Evolutionary conservation across 768 basidiomycete species (phyloP), one percentile per base, ranked within the genome.

Genomic region (Dioszegia hungarica): DNA sequence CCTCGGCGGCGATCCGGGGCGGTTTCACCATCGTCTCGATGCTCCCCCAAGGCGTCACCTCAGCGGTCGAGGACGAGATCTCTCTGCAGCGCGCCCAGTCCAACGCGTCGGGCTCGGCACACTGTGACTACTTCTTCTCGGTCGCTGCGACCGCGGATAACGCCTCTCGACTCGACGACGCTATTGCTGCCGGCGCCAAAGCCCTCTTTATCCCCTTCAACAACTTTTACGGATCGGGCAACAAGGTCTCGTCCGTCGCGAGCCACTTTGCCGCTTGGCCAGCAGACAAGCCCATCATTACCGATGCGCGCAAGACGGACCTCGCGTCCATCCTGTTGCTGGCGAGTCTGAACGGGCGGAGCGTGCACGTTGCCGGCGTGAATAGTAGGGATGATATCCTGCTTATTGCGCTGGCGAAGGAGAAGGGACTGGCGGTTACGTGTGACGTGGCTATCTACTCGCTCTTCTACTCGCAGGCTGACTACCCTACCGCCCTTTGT

Each of bases 391-490:
- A 93, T 53, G 95, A 98, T 70, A 79, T 99, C 45, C 80, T 87
- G 28, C 79, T 99, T 56, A 97, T 99, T 72, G 86, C 88, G 2
- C 81, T 99, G 36, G 92, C 90, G 82, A 99, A 99, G 79, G 86
- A 86, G 38, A 93, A 91, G 79, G 81, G 88, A 12, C 83, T 98
- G 66, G 88, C 89, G 68, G 94, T 97, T 47, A 97, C 94, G 2
- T 98, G 94, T 75, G 95, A 99, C 66, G 90, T 95, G 29, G 86
- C 92, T 14, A 82, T 97, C 47, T 97, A 88, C 76, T 83, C 89
- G 17, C 79, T 99, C 51, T 97, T 95, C 83, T 93, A 90, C 79
- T 83, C 82, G 1, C 80, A 79, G 41, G 87, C 86, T 52, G 81
- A 89, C 58, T 93, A 84, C 79, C 85, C 86, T 1, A 78, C 77